Evolutionary conservation across 2,329 filamentous ascomycete species (phyloP), one percentile per base, ranked within the genome.

Genomic region (Ceratocystis albifundus): DNA sequence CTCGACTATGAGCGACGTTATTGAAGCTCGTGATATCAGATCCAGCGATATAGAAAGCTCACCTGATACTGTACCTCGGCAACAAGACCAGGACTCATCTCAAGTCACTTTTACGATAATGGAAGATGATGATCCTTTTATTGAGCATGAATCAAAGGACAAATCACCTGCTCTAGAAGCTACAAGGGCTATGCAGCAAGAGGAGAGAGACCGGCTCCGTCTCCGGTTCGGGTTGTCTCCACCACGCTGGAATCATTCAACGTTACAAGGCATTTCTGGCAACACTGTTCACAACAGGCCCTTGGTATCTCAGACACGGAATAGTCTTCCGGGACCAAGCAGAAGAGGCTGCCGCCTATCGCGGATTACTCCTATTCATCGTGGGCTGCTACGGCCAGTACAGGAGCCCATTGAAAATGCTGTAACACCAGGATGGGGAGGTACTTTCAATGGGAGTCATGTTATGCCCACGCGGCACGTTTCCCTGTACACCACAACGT

Each of bases 81-180:
- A 30, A 10, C 28, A 36, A 59, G 28, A 36, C 3, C 22, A 8
- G 8, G 30, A 15, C 32, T 36, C 55, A 59, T 59, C 55, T 1
- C 55, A 36, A 25, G 55, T 59, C 15, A 59, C 30, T 8, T 59
- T 59, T 59, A 17, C 55, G 3, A 32, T 59, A 15, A 59, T 36
- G 25, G 55, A 59, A 4, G 55, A 59, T 20, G 55, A 59, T 25
- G 55, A 59, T 20, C 55, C 55, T 59, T 59, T 59, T n/a, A 59
- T 59, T 30, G 55, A 59, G 28, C 55, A 36, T 22, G 55, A 10
- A 59, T 59, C 55, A 36, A 36, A 20, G 17, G 12, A 4, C 7
- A 30, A 15, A 59, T n/a, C 55, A n/a, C 55, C 55, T 8, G 30
- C 5, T n/a, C 4, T 36, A 36, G 25, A 36, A 10, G 20, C 12